Conservation (phyloP, 163 green algal species). For the Scenedesmus sp. region DNA sequence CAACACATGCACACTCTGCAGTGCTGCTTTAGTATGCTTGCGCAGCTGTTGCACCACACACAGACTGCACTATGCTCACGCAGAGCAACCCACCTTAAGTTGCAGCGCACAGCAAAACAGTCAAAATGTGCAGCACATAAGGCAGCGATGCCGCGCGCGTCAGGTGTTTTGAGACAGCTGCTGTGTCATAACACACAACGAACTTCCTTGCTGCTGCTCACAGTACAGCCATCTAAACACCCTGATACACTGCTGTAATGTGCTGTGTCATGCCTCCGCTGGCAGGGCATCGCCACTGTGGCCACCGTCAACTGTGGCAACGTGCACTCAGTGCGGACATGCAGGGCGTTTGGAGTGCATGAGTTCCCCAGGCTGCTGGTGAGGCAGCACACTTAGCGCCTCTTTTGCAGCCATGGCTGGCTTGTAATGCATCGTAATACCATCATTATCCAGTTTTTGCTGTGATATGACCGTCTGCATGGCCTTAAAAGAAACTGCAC, state of each 20-base stretch:
- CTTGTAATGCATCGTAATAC: no score
- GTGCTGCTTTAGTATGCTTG: not conserved
- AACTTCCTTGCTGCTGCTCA: no score
- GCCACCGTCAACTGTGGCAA: slow-evolving; percentile 18
- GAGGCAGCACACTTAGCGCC: not conserved
- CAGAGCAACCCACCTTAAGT: not conserved
- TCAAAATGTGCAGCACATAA: no score
- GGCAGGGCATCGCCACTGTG: slow-evolving; percentile 36
- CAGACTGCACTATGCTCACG: not conserved
- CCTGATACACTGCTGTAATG: no score
- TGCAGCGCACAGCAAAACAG: not conserved
- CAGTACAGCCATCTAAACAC: no score
- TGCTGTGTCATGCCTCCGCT: not conserved
- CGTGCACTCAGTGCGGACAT: not conserved
- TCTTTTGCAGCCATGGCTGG: not conserved
- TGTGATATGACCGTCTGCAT: no score
- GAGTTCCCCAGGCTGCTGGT: slow-evolving; percentile 31
- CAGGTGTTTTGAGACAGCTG: no score
- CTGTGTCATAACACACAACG: no score
- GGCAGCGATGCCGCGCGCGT: no score
- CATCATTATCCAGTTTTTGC: no score
- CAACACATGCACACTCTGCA: not conserved
- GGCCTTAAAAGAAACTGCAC: no score
- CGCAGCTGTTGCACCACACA: not conserved
- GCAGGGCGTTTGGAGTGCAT: not conserved